Evolutionary conservation across 2,329 filamentous ascomycete genomes (phyloP).

Genomic region (Cadophora sp.): DNA sequence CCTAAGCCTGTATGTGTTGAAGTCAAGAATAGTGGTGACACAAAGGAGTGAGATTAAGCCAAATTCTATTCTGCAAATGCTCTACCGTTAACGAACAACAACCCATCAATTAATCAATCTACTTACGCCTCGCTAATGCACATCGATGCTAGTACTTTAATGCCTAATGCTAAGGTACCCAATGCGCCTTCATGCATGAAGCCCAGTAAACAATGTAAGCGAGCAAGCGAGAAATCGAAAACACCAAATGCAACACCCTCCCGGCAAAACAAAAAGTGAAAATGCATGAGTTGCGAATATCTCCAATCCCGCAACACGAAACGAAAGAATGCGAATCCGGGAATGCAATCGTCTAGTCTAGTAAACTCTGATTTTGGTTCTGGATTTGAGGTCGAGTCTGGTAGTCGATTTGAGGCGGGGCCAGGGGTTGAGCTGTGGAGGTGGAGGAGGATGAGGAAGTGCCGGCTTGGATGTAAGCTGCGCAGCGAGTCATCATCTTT

Average conservation of each 20-base stretch:
- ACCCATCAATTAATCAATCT: not conserved
- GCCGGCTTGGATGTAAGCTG: slow-evolving; percentile 29
- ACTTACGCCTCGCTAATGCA: slow-evolving; percentile 13
- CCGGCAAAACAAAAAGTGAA: no score
- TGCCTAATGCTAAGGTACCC: not conserved
- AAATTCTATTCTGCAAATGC: slow-evolving; percentile 7
- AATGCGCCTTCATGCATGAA: not conserved
- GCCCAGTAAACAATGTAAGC: not conserved
- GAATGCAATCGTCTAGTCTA: not conserved
- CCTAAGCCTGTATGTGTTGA: no score
- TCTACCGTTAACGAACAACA: not conserved
- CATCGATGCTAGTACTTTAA: not conserved
- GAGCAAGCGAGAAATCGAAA: not conserved
- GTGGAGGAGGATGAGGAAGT: not conserved
- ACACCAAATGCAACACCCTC: not conserved
- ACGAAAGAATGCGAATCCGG: not conserved
- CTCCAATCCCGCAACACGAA: no score
- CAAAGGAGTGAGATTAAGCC: no score
- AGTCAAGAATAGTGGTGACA: no score
- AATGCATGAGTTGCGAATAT: no score
- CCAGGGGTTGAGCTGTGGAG: not conserved
- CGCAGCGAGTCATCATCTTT: slow-evolving; percentile 60
- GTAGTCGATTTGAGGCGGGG: not conserved
- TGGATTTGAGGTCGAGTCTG: not conserved
- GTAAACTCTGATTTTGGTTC: not conserved